Evolutionary conservation across 768 basidiomycete genomes (phyloP), one percentile per base, ranked within the genome.

Genomic region (Boletus subparvulus): DNA sequence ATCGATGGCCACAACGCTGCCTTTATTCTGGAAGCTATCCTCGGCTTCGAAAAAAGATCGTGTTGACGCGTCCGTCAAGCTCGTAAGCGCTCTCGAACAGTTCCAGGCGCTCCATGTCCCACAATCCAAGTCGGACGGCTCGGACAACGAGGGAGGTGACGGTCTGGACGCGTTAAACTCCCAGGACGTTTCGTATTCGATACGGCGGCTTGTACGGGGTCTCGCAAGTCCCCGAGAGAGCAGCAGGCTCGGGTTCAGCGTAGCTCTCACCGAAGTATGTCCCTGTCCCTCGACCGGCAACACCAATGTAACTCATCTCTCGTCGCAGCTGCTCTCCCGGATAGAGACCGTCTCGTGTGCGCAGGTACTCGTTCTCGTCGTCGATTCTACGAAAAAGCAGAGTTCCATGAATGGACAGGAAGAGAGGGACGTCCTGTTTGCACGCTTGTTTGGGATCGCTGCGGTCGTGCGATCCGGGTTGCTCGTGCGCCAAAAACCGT

Each of bases 21-120:
- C 92, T 14, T 81, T 97, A 35, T 98, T 94, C 80, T 97, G 94
- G 94, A 80, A 94, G 71, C 79, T 98, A 51, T 95, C 94, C 16
- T 92, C 90, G 3, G 76, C 83, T 2, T 83, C 83, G 19, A 92
- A 86, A 75, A 85, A 87, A 54, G 87, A 92, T 58, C 86, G 94
- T 10, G 67, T 96, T 36, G 85, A 88, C 63, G 89, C 94, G 14
- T 94, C 94, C 3, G 86, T 90, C 30, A 90, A 93, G 69, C 86
- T 98, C 49, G 72, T 96, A 55, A 76, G 77, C 17, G 79, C 91
- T 19, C 82, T 98, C 63, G 88, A 95, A 74, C 85, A 87, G 60
- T 95, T 97, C 67, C 94, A 98, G 74, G 70, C 80, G 7, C 78
- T 82, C 48, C 88, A 85, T 64, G 71, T 75, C 43, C 80, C 82